Percentiles rank a stretch among this genome's conserved stretches.
Evolutionary conservation across 768 basidiomycete species (phyloP).

Genomic region (Fistulinella prunicolor): DNA sequence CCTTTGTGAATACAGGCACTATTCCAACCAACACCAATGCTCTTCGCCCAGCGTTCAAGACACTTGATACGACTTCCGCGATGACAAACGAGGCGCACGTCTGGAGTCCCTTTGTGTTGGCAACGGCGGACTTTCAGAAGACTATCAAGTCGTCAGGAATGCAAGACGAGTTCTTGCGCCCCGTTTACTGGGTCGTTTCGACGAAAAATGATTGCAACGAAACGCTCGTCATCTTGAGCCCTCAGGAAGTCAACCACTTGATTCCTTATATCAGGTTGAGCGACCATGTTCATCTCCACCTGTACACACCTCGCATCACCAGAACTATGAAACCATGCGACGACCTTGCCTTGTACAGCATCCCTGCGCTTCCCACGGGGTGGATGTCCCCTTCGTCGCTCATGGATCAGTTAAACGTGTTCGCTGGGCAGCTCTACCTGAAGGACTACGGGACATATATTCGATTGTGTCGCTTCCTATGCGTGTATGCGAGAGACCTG

Average conservation of each 20-base stretch:
- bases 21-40: conserved; percentile 13
- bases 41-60: conserved; percentile 19
- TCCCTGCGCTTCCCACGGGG: conserved; percentile 1
- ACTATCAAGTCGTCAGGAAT: conserved; percentile 6
- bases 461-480: conserved; percentile 28
- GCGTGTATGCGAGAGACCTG: conserved; percentile 21
- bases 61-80: conserved; percentile 10
- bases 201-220: background rate
- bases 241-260: conserved; percentile 38
- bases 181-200: conserved; percentile 30
- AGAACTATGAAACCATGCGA: conserved; percentile 38
- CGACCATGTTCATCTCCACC: conserved; percentile 36
- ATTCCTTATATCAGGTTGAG: conserved; percentile 35
- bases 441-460: conserved; percentile 26
- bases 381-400: background rate
- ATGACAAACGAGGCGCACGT: conserved; percentile 16
- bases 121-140: conserved; percentile 17
- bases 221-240: conserved; percentile 40
- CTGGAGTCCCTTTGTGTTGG: conserved; percentile 19
- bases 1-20: conserved; percentile 31
- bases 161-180: conserved; percentile 23
- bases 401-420: conserved; percentile 28
- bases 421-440: conserved; percentile 34
- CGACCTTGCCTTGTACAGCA: conserved; percentile 18
- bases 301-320: conserved; percentile 40